Conservation (phyloP, 2,329 filamentous ascomycete species). For the Phialemonium atrogriseum region DNA sequence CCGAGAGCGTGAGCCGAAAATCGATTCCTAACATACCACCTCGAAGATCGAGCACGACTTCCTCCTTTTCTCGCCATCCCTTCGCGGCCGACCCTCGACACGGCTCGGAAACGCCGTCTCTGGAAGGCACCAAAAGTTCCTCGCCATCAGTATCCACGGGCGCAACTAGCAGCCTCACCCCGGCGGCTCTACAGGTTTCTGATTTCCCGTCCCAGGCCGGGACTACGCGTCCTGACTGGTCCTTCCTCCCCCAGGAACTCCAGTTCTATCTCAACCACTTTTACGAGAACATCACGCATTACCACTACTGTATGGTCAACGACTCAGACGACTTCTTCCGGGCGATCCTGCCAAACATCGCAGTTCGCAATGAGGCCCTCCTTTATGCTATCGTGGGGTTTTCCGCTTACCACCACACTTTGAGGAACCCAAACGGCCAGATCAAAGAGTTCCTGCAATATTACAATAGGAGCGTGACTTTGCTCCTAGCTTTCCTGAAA, state of each 20-base stretch:
- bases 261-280: slow-evolving; percentile 75
- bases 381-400: slow-evolving; percentile 85
- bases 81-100: slow-evolving; percentile 27
- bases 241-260: slow-evolving; percentile 58
- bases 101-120: slow-evolving; percentile 45
- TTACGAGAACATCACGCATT: slow-evolving; percentile 65
- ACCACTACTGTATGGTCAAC: slow-evolving; percentile 73
- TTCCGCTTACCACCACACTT: slow-evolving; percentile 74
- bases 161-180: slow-evolving; percentile 27
- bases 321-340: slow-evolving; percentile 68
- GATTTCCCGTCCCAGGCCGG: slow-evolving; percentile 19
- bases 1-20: slow-evolving; percentile 7
- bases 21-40: slow-evolving; percentile 16
- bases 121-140: slow-evolving; percentile 40
- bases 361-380: slow-evolving; percentile 66
- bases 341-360: slow-evolving; percentile 60
- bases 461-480: slow-evolving; percentile 79
- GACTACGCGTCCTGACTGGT: slow-evolving; percentile 36
- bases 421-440: slow-evolving; percentile 61
- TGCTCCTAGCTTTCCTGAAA: slow-evolving; percentile 64
- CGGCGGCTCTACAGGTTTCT: slow-evolving; percentile 17
- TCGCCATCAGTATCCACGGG: slow-evolving; percentile 45
- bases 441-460: slow-evolving; percentile 79
- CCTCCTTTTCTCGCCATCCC: slow-evolving; percentile 26
- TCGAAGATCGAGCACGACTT: slow-evolving; percentile 28